Base-by-base conservation (phyloP, 495 filamentous ascomycete species). In the Endocarpon pusillum region DNA sequence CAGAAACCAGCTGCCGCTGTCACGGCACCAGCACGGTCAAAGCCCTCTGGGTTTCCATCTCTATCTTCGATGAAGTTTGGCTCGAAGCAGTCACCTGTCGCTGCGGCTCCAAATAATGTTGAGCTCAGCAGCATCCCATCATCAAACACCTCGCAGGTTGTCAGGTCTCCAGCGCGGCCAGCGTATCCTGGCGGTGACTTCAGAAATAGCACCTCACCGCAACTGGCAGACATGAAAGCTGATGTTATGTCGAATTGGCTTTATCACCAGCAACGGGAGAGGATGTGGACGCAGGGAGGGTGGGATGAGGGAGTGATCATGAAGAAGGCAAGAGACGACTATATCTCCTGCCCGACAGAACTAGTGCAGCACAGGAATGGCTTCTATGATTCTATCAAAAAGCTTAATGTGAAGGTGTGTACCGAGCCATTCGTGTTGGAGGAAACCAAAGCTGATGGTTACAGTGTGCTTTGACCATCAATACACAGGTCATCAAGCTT, bases 181-280 rank as follows among this genome's bases (percentile, higher is more conserved):
- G 39, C 64, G 15, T 66, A 61, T 37, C 67, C 65, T 0, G 41
- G 34, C 3, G 58, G 58, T 24, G 62, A 68, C 34, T 54, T 61
- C 31, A 51, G 64, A 38, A 67, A 61, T 37, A 17, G 32, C 7
- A 19, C 42, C 1, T 36, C 25, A 9, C 58, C 62, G 22, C 52
- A 54, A 21, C 45, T 73, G 18, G 41, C 51, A 25, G 60, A 72
- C 32, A 63, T 75, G 41, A 68, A 69, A 45, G 50, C 43, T 36
- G 65, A 72, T 44, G 62, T 78, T 35, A 67, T 71, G 57, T 66
- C 69, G 40, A 67, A 66, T 35, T 73, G 63, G 58, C 51, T 78
- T n/a, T 62, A 70, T 41, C 62, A 71, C 36, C 61, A 69, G 41
- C 73, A 73, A 39, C 43, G 63, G 36, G 66, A 72, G 42, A 60